Evolutionary conservation across 495 filamentous ascomycete species (phyloP), one percentile per base, ranked within the genome.

Genomic region (Rusavskia elegans): DNA sequence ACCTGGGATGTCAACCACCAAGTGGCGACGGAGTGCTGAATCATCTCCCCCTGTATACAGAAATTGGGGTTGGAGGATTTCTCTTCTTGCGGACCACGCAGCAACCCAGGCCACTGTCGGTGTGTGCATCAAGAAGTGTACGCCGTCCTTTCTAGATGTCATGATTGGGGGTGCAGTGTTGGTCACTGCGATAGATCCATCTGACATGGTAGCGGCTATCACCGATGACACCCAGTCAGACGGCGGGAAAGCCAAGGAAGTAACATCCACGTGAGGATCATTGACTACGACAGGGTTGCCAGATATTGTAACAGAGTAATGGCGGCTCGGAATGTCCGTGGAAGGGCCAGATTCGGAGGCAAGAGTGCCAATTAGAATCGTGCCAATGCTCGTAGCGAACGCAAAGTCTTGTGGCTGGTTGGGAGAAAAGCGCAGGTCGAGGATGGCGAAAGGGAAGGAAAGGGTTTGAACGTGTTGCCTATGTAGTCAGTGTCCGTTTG

Each of bases 341-440:
- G 32, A 35, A 2, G 5, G 32, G 9, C 8, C 2, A 19, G 40
- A 11, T 19, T 9, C 7, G 30, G 30, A 7, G 0, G 57, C 57
- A 21, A 71, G 51, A n/a, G 46, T 64, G 66, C 83, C 92, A 27
- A 94, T 63, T 8, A 73, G 72, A 0, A 95, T 65, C 10, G 71
- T 70, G 2, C 83, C 88, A 5, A 79, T 81, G 54, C 86, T 92
- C 10, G 79, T 81, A 10, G 87, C 85, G 29, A 82, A 77, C 9
- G 77, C 86, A 29, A 92, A 70, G 14, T 78, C 61, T 27, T 67
- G 66, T 14, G 68, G 66, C n/a, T 68, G 58, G 39, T 67, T 62
- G 7, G 79, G 81, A 53, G 81, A 79, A 64, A 95, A 96, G 53
- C 86, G 84, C 21, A 95, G 73, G 62, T 97, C 90, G 41, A 97